Evolutionary conservation across 2,329 filamentous ascomycete species (phyloP).

Genomic region (Zopfia rhizophila): DNA sequence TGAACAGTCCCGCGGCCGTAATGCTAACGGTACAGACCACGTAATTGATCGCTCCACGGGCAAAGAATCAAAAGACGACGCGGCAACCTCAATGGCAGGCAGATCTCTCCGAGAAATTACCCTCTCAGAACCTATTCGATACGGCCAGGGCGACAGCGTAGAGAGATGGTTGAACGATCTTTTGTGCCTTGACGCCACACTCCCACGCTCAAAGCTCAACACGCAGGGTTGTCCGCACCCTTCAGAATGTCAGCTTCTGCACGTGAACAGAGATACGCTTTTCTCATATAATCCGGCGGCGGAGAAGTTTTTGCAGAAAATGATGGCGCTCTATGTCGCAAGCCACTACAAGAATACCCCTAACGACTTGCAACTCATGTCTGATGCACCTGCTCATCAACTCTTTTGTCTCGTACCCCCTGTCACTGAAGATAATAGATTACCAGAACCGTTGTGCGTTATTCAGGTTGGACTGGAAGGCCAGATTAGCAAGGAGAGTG

Average conservation of each 20-base stretch:
- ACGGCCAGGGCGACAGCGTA: conserved; percentile 87
- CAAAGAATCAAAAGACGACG: conserved; percentile 62
- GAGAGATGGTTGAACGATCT: conserved; percentile 97
- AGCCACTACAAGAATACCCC: conserved; percentile 99
- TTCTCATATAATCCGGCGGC: conserved; percentile 98
- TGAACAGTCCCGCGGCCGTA: conserved; percentile 82
- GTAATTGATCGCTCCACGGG: conserved; percentile 83
- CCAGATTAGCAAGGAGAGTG: conserved; percentile 91
- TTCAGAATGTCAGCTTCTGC: conserved; percentile 87
- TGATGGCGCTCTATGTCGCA: conserved; percentile 97
- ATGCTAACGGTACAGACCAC: conserved; percentile 65
- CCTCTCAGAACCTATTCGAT: conserved; percentile 92
- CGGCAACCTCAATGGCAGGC: conserved; percentile 59
- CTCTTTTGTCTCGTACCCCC: conserved; percentile 94
- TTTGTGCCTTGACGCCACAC: conserved; percentile 90
- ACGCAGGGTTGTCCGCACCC: conserved; percentile 88
- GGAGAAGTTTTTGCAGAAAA: conserved; percentile 96
- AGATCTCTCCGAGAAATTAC: conserved; percentile 92
- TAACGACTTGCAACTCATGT: conserved; percentile 98
- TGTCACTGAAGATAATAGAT: conserved; percentile 77
- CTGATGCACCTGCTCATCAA: conserved; percentile 95
- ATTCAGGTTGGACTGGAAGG: conserved; percentile 95
- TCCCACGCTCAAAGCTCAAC: conserved; percentile 78
- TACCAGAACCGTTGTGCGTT: conserved; percentile 94
- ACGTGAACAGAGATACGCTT: conserved; percentile 95